These are phyloP conservation scores for Penicillium bialowiezense DNA, from an alignment of 495 filamentous ascomycete genomes.

Conservation along the genomic window DNA sequence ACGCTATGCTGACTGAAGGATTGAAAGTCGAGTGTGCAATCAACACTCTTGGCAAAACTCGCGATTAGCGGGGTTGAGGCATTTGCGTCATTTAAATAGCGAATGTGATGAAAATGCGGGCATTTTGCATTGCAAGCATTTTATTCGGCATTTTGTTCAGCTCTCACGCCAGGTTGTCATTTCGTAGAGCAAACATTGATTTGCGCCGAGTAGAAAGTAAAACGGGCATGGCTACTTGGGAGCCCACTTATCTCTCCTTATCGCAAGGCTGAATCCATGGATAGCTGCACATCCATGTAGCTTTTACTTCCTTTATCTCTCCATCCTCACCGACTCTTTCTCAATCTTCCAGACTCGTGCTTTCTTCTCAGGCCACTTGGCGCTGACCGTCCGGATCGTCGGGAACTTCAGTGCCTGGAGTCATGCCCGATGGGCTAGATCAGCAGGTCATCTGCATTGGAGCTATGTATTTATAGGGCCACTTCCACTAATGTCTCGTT, in stretches of 20 bases:
- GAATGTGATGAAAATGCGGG: not conserved
- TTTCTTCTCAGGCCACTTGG: not conserved
- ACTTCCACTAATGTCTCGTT: not conserved
- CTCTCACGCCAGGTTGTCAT: too few species aligned
- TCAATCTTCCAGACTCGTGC: not conserved
- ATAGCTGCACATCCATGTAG: not conserved
- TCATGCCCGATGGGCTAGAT: constrained; percentile 12
- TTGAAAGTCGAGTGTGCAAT: constrained; percentile 31
- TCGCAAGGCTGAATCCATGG: too few species aligned
- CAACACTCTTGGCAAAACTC: constrained; percentile 18
- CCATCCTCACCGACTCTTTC: constrained; percentile 13
- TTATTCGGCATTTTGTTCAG: too few species aligned
- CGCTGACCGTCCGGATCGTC: constrained; percentile 13
- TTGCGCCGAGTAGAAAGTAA: too few species aligned
- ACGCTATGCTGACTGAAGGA: constrained; percentile 27
- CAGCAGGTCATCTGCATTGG: constrained; percentile 9
- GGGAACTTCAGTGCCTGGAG: constrained; percentile 13
- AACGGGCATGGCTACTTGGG: too few species aligned
- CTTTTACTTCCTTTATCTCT: not conserved
- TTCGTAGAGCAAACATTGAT: too few species aligned
- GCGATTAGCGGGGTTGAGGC: not conserved
- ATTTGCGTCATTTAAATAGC: not conserved
- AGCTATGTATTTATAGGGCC: not conserved
- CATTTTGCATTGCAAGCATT: too few species aligned
- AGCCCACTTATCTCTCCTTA: too few species aligned